A percentile compares a stretch with the other conserved stretches of the same genome.
phyloP scores from a whole-genome alignment of 1,139 yeast species.

The Candida sp. region DNA sequence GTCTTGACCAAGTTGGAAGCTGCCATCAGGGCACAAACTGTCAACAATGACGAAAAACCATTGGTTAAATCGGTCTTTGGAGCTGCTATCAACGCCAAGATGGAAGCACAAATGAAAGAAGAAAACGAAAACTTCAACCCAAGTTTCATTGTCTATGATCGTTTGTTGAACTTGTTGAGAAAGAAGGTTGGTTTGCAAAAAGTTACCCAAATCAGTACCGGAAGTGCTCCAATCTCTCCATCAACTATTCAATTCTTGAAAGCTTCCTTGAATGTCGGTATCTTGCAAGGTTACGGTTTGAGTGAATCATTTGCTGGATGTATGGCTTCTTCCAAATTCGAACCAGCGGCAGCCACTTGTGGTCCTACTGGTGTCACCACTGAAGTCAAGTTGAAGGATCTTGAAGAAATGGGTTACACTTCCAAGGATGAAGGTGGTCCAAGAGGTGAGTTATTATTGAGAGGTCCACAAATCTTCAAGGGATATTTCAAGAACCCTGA shows the following conservation, averaged over 20 bases:
- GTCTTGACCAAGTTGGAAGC: conserved; percentile 45
- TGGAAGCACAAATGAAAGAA: conserved; percentile 28
- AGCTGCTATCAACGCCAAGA: conserved; percentile 35
- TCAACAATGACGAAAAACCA: conserved; percentile 45
- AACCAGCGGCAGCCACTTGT: conserved; percentile 42
- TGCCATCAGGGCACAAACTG: conserved; percentile 48
- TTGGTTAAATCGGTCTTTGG: conserved; percentile 26
- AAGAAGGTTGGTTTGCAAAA: conserved; percentile 42
- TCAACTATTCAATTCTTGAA: conserved; percentile 46
- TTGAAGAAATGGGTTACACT: conserved; percentile 43
- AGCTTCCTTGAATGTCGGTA: conserved; percentile 41
- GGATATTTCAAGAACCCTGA: conserved; percentile 43
- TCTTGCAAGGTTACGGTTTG: conserved; percentile 50
- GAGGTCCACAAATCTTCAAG: conserved; percentile 43
- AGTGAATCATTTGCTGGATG: conserved; percentile 52
- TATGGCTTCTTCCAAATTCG: conserved; percentile 27
- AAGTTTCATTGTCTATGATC: conserved; percentile 35
- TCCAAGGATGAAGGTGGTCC: conserved; percentile 38
- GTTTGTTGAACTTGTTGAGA: conserved; percentile 26
- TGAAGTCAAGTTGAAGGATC: conserved; percentile 39
- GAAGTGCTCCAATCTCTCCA: conserved; percentile 49
- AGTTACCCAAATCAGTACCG: conserved; percentile 30
- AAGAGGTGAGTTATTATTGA: conserved; percentile 43
- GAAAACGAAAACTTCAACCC: conserved; percentile 12
- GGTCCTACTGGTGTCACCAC: conserved; percentile 39